Evolutionary conservation across 352 stramenopile species (phyloP).

Genomic region (Globisporangium recalcitrans): DNA sequence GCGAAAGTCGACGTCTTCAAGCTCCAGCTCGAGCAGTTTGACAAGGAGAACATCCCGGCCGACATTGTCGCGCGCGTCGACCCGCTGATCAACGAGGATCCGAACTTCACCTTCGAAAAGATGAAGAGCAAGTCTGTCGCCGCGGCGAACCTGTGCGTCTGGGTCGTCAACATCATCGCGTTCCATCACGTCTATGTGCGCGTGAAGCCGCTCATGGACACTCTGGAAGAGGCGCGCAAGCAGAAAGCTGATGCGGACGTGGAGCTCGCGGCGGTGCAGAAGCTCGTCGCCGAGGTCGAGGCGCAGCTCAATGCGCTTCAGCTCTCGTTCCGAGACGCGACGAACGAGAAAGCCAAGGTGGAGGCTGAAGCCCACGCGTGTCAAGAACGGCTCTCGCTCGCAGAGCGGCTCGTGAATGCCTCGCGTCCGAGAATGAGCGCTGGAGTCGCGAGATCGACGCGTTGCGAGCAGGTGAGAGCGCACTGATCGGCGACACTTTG

Average conservation of each 20-base stretch:
- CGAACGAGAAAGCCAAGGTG: constrained; percentile 88
- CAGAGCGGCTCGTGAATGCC: constrained; percentile 83
- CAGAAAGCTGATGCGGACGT: constrained; percentile 76
- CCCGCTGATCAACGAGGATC: constrained; percentile 80
- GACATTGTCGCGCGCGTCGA: constrained; percentile 86
- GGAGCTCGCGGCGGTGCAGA: constrained; percentile 78
- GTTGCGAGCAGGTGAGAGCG: constrained; percentile 60
- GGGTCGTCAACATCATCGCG: constrained; percentile 91
- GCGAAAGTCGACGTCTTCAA: constrained; percentile 92
- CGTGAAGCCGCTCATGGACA: constrained; percentile 94
- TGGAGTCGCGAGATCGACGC: constrained; percentile 88
- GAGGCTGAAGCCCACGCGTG: constrained; percentile 85
- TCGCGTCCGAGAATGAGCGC: constrained; percentile 86
- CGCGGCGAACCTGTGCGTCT: constrained; percentile 89
- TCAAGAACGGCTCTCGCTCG: constrained; percentile 82
- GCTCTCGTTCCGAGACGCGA: constrained; percentile 76
- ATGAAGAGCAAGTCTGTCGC: constrained; percentile 92
- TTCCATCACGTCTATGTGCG: constrained; percentile 92
- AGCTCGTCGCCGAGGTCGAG: constrained; percentile 81
- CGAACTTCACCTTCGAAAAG: constrained; percentile 91
- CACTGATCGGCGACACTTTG: constrained; percentile 85
- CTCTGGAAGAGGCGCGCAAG: constrained; percentile 71
- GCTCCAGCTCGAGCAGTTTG: constrained; percentile 84
- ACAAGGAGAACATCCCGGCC: constrained; percentile 88
- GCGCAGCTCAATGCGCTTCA: constrained; percentile 73